Conservation (phyloP, 2,329 filamentous ascomycete genomes). For the Cryphonectria radicalis region DNA sequence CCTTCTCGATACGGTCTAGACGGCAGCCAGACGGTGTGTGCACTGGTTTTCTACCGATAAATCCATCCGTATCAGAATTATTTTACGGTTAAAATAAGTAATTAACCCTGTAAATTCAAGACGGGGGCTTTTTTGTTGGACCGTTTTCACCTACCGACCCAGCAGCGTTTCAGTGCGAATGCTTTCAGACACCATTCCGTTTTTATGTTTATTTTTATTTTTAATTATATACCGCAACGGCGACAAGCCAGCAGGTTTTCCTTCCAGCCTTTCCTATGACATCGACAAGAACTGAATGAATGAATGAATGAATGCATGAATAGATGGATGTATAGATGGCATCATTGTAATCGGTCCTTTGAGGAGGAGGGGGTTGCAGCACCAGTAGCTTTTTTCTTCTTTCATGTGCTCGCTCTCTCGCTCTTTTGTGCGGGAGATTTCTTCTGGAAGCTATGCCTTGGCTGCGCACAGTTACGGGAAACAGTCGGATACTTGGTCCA, state of each 20-base stretch:
- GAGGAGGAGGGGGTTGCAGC: background rate
- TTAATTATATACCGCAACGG: background rate
- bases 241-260: background rate
- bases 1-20: slow-evolving; percentile 1
- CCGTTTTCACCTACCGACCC: background rate
- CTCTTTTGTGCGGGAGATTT: slow-evolving; percentile 22
- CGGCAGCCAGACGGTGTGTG: background rate
- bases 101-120: background rate
- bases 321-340: background rate
- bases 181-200: background rate
- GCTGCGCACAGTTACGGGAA: background rate
- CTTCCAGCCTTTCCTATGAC: background rate
- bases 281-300: background rate
- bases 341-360: slow-evolving; percentile 1
- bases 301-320: too few relatives aligned
- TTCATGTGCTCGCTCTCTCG: slow-evolving; percentile 6
- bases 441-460: background rate
- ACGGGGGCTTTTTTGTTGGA: background rate
- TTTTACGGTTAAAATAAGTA: background rate
- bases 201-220: background rate
- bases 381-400: background rate
- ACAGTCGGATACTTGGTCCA: background rate
- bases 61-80: background rate
- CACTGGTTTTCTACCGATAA: background rate
- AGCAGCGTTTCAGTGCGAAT: background rate